Base-by-base conservation (phyloP, 768 basidiomycete genomes). In the Russula emetica region DNA sequence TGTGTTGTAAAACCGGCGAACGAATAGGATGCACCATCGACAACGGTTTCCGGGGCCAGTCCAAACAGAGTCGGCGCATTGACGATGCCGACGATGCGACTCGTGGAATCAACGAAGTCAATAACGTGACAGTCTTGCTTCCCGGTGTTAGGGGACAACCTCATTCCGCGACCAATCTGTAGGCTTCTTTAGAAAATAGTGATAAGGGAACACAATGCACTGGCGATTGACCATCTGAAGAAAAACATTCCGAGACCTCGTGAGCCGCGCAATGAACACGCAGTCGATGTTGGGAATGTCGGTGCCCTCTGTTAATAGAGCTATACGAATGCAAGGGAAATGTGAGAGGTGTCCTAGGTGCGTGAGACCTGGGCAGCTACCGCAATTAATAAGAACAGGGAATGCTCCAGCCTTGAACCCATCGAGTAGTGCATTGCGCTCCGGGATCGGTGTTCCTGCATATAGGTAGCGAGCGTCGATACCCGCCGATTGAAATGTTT, bases 251-350 rank as follows among this genome's bases (percentile, higher is more conserved):
- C 85, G 81, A 14, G 94, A 96, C 28, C 89, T 82, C 2, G 95
- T 98, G 20, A 95, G 95, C 22, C 92, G 81, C 18, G 90, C 93
- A 22, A 98, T 77, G 38, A 98, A 73, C 10, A 98, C 82, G 66
- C 94, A 97, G 70, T 98, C 95, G 60, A 97, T 89, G 64, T 91
- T 92, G 2, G 95, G 95, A 57, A 98, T 92, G 76, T 98, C 95
- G 22, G 94, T 85, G 4, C 94, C 94, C 77, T 97, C 94, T 1
- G 94, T 96, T 67, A 97, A 78, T 54, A 97, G 89, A 24, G 92
- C 92, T 88, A 58, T 36, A 50, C 0, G 44, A 45, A 11, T 30
- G 32, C 10, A 55, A 51, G 40, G 11, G 10, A 45, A 61, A 45
- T 38, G 14, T 42, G 38, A 55, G 22, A 11, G 4, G 14, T 60